Percentiles rank a stretch among this genome's conserved stretches.
Evolutionary conservation across 1,284 basidiomycete genomes (phyloP).

Genomic region (Rhodotorula sp.): DNA sequence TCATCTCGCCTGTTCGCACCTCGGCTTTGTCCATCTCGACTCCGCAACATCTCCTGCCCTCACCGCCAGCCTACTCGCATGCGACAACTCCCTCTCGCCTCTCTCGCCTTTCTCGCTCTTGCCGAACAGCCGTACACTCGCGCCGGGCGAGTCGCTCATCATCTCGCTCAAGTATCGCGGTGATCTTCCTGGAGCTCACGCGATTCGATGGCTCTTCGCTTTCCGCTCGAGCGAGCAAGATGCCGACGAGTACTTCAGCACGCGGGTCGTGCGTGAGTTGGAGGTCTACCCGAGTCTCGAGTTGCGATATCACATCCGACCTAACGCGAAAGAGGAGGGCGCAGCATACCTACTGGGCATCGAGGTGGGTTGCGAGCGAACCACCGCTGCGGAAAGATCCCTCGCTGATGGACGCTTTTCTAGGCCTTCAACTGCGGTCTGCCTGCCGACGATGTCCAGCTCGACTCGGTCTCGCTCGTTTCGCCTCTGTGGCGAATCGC

Average conservation of each 20-base stretch:
- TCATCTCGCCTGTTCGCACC: slow-evolving; percentile 44
- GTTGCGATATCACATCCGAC: slow-evolving; percentile 6
- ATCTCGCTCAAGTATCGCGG: slow-evolving; percentile 23
- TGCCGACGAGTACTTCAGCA: slow-evolving; percentile 11
- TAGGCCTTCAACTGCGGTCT: slow-evolving; percentile 29
- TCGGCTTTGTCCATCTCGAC: slow-evolving; percentile 26
- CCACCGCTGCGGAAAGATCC: not conserved
- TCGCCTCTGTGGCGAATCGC: slow-evolving; percentile 21
- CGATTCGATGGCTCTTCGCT: slow-evolving; percentile 16
- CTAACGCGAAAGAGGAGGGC: not conserved
- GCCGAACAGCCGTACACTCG: not conserved
- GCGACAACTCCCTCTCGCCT: slow-evolving; percentile 13
- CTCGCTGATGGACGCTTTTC: not conserved
- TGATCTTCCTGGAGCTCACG: slow-evolving; percentile 4
- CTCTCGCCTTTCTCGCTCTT: not conserved
- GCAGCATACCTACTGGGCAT: slow-evolving; percentile 16
- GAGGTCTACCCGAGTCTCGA: slow-evolving; percentile 33
- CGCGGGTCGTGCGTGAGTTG: slow-evolving; percentile 12
- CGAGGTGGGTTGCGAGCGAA: slow-evolving; percentile 16
- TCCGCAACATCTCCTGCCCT: not conserved
- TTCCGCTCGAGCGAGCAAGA: slow-evolving; percentile 8
- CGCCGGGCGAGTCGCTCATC: slow-evolving; percentile 14
- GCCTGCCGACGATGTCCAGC: slow-evolving; percentile 20
- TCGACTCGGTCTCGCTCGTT: slow-evolving; percentile 23
- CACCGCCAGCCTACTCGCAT: no score